A percentile compares a stretch with the other conserved stretches of the same genome.
phyloP scores from a whole-genome alignment of 176 grass and related monocot species.

The Pharus latifolius region DNA sequence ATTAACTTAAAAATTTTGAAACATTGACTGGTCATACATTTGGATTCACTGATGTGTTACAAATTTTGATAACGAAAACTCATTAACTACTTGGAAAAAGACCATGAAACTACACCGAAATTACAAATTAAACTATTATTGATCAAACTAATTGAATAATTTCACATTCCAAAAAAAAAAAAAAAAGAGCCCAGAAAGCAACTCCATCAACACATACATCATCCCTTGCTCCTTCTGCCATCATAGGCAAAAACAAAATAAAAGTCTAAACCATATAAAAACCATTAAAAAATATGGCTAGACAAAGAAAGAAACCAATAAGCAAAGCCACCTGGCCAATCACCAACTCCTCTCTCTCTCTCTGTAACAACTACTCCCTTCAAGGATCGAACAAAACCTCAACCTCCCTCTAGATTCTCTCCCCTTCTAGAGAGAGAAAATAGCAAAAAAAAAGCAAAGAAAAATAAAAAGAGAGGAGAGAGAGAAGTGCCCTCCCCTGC shows the following conservation, averaged over 20 bases:
- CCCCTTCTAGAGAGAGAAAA: background rate
- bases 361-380: constrained; percentile 4
- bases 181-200: background rate
- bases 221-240: background rate
- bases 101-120: background rate
- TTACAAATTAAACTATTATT: background rate
- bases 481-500: background rate
- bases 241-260: background rate
- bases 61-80: too few species aligned
- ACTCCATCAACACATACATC: background rate
- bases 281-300: background rate
- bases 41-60: too few species aligned
- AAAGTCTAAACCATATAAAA: background rate
- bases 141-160: background rate
- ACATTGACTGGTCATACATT: too few species aligned
- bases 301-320: constrained; percentile 17
- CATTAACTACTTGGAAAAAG: too few species aligned
- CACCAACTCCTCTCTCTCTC: background rate
- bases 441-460: background rate
- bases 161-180: background rate
- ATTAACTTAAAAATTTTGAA: too few species aligned
- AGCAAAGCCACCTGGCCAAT: constrained; percentile 23
- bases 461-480: background rate
- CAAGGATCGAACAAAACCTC: constrained; percentile 25
- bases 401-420: constrained; percentile 27